Evolutionary conservation across 192 early-diverging fungal genomes (phyloP), one percentile per base, ranked within the genome.

Genomic region (Gorgonomyces haynaldii): DNA sequence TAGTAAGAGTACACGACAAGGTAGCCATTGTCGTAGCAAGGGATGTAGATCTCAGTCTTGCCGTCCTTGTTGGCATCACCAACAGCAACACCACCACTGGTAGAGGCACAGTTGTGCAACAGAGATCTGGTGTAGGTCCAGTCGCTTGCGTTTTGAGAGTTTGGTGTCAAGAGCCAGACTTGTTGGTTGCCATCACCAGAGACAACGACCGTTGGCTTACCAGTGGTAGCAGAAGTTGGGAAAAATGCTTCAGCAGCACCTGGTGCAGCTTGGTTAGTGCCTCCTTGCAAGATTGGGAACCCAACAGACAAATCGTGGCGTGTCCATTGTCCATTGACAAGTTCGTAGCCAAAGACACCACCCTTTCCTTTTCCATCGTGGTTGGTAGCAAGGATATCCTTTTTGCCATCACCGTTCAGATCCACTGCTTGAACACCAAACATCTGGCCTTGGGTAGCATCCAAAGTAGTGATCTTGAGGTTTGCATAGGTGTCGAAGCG

Each of bases 341-440:
- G 2, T 28, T 36, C 34, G 38, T 48, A 57, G 6, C 21, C 55
- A 42, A 42, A 57, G 0, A 48, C 37, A 31, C 25, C 24, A 3
- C 46, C 46, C 4, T 57, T 37, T 10, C 32, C 29, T 13, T 13
- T 38, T 13, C 23, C 45, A 7, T 50, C 43, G 16, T 57, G 45
- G 43, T 57, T 57, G 37, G 53, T 47, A 6, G 46, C 53, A 17
- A 56, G 37, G 26, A 56, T 37, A 27, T 56, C 53, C 23, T 15
- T 23, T 31, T 57, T 57, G 19, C 55, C 55, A 42, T 57, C 55
- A 20, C 35, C 46, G 28, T 57, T 57, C 21, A 57, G n/a, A 34
- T 57, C 55, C 2, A 57, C 55, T 19, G 37, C 13, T 31, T 57
- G 28, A 24, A 57, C 4, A 23, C 39, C 53, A 38, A 56, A 56